Evolutionary conservation across 176 grass and related monocot genomes (phyloP).

Genomic region (Calamus simplicifolius): DNA sequence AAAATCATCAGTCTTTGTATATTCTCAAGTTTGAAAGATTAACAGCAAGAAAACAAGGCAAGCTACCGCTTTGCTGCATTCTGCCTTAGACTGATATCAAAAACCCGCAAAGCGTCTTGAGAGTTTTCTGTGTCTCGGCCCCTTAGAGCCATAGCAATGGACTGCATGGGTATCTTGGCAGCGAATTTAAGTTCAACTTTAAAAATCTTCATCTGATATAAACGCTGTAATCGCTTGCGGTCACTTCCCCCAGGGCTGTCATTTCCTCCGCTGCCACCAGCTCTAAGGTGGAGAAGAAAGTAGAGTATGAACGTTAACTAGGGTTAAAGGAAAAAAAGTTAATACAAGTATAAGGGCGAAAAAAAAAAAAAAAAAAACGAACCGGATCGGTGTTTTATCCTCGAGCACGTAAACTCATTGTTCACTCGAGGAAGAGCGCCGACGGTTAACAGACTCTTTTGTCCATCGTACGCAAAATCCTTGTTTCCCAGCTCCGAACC

Average conservation of each 20-base stretch:
- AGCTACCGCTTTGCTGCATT: constrained; percentile 66
- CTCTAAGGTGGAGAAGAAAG: constrained; percentile 18
- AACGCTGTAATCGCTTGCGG: constrained; percentile 41
- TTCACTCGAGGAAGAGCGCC: constrained; percentile 62
- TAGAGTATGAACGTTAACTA: background rate
- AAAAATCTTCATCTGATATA: constrained; percentile 57
- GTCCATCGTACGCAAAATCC: constrained; percentile 85
- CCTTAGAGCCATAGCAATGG: constrained; percentile 59
- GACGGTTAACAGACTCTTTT: constrained; percentile 74
- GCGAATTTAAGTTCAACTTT: constrained; percentile 66
- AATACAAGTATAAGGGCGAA: no score
- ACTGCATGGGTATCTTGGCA: constrained; percentile 70
- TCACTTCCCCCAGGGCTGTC: constrained; percentile 46
- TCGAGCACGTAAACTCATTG: constrained; percentile 65
- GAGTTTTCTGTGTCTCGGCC: constrained; percentile 72
- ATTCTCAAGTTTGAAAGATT: no score
- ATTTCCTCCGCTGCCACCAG: constrained; percentile 30
- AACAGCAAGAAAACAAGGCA: background rate
- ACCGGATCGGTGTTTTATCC: constrained; percentile 68
- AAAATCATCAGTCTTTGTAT: no score
- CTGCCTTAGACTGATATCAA: constrained; percentile 82
- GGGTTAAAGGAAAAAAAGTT: background rate
- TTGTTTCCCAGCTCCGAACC: constrained; percentile 51
- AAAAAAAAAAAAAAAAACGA: no score
- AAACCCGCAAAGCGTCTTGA: constrained; percentile 67